Evolutionary conservation across 2,329 filamentous ascomycete species (phyloP).

Genomic region (Mollisia scopiformis): DNA sequence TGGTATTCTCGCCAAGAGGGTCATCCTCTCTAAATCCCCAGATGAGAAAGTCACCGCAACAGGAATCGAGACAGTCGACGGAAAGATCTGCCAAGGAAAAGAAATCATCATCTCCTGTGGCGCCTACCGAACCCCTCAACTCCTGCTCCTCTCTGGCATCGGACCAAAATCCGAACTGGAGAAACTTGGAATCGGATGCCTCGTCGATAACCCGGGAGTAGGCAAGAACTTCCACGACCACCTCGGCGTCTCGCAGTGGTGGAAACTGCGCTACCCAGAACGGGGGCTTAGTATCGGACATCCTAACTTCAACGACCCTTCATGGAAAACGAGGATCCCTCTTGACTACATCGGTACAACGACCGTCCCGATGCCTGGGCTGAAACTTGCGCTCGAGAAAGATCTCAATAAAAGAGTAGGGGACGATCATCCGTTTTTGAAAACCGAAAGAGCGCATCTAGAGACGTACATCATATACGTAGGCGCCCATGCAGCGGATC

Average conservation of each 20-base stretch:
- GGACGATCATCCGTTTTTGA: not conserved
- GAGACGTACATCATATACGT: not conserved
- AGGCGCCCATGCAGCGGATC: not conserved
- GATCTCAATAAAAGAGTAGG: not conserved
- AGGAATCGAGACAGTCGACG: constrained; percentile 1
- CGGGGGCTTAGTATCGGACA: constrained; percentile 5
- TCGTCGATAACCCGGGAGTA: constrained; percentile 1
- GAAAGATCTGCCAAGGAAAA: constrained; percentile 1
- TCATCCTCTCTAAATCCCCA: constrained; percentile 43
- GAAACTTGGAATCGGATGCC: not conserved
- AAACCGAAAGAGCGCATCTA: not conserved
- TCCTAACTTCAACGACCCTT: not conserved
- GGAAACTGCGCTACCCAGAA: constrained; percentile 10
- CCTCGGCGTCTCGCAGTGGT: constrained; percentile 2
- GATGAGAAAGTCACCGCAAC: not conserved
- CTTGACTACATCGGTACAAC: not conserved
- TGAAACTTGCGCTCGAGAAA: not conserved
- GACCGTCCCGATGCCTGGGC: not conserved
- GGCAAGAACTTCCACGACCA: constrained; percentile 15
- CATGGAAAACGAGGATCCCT: constrained; percentile 2
- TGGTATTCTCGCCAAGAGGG: constrained; percentile 26
- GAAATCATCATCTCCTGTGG: constrained; percentile 2
- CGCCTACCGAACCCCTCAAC: not conserved
- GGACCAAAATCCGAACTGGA: not conserved
- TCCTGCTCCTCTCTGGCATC: not conserved